phyloP scores from a whole-genome alignment of 345 rosid genomes.

The Eutrema yunnanense region DNA sequence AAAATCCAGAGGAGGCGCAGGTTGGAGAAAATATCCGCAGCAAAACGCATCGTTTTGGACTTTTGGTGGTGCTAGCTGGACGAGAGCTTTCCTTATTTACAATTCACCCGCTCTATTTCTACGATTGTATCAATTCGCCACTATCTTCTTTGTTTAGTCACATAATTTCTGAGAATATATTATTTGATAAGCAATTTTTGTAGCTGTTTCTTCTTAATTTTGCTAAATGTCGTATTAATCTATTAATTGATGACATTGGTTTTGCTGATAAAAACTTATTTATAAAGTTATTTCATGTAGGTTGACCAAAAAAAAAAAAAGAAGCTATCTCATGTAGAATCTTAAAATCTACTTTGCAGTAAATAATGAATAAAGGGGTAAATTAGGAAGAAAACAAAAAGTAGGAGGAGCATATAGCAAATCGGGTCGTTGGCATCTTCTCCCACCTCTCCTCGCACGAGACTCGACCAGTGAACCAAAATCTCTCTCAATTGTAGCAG shows the following conservation, averaged over 20 bases:
- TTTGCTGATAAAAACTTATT: not conserved
- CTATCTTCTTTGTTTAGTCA: not conserved
- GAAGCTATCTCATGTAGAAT: too few species aligned
- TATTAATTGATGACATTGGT: not conserved
- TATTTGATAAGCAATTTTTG: not conserved
- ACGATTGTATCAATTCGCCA: not conserved
- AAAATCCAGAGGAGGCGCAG: not conserved
- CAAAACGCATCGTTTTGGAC: conserved; percentile 26
- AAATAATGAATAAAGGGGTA: not conserved
- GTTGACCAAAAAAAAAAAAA: too few species aligned
- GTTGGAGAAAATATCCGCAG: conserved; percentile 12
- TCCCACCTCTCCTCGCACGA: conserved; percentile 25
- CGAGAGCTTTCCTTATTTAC: not conserved
- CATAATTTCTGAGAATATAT: not conserved
- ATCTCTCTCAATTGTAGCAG: conserved; percentile 10
- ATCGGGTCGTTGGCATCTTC: conserved; percentile 20
- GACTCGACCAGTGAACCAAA: conserved; percentile 29
- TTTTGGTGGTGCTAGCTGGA: not conserved
- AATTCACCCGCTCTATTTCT: not conserved
- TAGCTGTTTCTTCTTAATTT: not conserved
- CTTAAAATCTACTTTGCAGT: too few species aligned
- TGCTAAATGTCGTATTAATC: not conserved
- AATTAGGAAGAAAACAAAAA: not conserved
- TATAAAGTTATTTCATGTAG: not conserved
- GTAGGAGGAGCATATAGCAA: conserved; percentile 7